Percentiles rank a stretch among this genome's conserved stretches.
Evolutionary conservation across 202 grass and related monocot genomes (phyloP).

Genomic region (Elaeis oleifera): DNA sequence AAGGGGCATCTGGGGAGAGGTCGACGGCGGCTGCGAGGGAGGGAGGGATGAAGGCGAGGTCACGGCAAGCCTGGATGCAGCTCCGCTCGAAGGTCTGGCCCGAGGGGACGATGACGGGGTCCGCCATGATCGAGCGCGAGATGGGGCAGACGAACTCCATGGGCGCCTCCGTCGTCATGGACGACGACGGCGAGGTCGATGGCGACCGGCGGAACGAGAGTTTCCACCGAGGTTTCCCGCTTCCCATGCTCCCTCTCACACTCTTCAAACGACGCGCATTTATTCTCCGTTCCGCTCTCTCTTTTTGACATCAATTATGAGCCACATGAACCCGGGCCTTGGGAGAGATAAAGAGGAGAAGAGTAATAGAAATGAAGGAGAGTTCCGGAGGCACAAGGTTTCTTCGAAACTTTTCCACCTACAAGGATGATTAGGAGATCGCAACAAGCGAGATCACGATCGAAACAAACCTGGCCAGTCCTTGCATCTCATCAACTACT

Average conservation of each 20-base stretch:
- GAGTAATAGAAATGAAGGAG: too few relatives aligned
- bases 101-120: constrained; percentile 52
- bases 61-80: constrained; percentile 76
- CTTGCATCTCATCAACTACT: too few relatives aligned
- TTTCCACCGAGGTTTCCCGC: constrained; percentile 1
- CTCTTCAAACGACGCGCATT: too few relatives aligned
- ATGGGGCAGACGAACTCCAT: constrained; percentile 86
- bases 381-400: too few relatives aligned
- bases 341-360: too few relatives aligned
- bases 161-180: constrained; percentile 45
- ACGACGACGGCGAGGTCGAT: constrained; percentile 13
- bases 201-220: not conserved
- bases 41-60: constrained; percentile 47
- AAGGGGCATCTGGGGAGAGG: constrained; percentile 15
- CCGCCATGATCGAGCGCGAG: constrained; percentile 79
- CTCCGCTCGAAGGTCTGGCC: constrained; percentile 76
- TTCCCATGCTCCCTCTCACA: constrained; percentile 2
- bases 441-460: too few relatives aligned
- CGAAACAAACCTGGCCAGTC: too few relatives aligned
- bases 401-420: too few relatives aligned
- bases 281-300: too few relatives aligned
- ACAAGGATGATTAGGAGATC: too few relatives aligned
- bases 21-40: constrained; percentile 31
- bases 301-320: too few relatives aligned
- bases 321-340: too few relatives aligned